Evolutionary conservation across 495 filamentous ascomycete species (phyloP).

Genomic region (Aspergillus asperescens): DNA sequence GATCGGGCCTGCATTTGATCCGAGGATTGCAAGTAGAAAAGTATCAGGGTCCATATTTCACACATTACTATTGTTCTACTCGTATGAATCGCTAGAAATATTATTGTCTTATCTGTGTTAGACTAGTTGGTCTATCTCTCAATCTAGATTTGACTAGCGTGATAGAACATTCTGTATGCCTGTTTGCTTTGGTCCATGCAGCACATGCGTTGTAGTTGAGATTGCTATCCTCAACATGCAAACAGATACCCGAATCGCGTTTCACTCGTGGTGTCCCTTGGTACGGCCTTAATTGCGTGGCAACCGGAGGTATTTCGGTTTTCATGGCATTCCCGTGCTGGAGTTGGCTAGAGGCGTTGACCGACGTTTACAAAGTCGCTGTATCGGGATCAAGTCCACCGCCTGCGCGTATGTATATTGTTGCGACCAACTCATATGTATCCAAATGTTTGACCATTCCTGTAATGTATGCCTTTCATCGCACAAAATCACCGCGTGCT

Average conservation of each 20-base stretch:
- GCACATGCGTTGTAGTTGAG: neutral
- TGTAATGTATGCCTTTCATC: neutral
- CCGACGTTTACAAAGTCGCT: neutral
- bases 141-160: neutral
- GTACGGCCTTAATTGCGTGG: no score
- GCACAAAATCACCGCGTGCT: conserved; percentile 29
- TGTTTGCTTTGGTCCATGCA: neutral
- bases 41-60: neutral
- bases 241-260: neutral
- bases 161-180: neutral
- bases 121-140: neutral
- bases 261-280: neutral
- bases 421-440: neutral
- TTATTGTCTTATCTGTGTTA: neutral
- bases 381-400: neutral
- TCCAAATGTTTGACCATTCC: neutral
- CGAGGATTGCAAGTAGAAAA: conserved; percentile 14
- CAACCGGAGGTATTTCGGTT: no score
- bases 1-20: conserved; percentile 22
- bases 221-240: neutral
- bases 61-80: neutral
- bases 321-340: no score
- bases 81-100: neutral
- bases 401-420: neutral
- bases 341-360: no score